phyloP scores from a whole-genome alignment of 2,329 filamentous ascomycete genomes.

The Cadophora malorum region DNA sequence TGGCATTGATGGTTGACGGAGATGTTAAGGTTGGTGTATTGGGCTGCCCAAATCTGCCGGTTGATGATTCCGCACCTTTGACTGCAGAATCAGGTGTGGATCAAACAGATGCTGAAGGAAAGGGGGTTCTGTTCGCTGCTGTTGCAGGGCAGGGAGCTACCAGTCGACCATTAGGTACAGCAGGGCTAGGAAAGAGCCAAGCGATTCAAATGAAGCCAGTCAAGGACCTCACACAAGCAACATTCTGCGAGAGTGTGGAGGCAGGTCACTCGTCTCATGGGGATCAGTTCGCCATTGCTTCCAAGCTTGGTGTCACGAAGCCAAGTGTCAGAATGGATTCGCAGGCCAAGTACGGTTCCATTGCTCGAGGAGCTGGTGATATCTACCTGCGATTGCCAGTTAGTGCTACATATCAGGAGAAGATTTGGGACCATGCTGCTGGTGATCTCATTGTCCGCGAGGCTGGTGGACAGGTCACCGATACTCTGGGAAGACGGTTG shows the following conservation, averaged over 20 bases:
- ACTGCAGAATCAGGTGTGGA: conserved; percentile 76
- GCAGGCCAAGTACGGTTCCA: conserved; percentile 96
- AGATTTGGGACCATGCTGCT: conserved; percentile 99
- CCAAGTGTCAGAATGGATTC: conserved; percentile 96
- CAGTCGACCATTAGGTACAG: conserved; percentile 73
- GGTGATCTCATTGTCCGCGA: conserved; percentile 94
- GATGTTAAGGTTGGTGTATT: conserved; percentile 94
- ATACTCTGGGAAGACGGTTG: conserved; percentile 82
- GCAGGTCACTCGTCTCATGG: conserved; percentile 88
- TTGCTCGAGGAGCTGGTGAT: conserved; percentile 91
- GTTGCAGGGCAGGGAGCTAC: conserved; percentile 79
- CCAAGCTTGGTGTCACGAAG: conserved; percentile 83
- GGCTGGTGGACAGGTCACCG: conserved; percentile 90
- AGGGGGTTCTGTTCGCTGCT: conserved; percentile 88
- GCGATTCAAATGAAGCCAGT: conserved; percentile 82
- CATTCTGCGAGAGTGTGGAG: conserved; percentile 97
- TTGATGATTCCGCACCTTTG: conserved; percentile 78
- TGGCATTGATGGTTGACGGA: conserved; percentile 90
- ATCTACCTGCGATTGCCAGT: conserved; percentile 91
- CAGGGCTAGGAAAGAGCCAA: conserved; percentile 60
- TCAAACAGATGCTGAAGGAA: conserved; percentile 74
- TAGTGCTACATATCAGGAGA: conserved; percentile 89
- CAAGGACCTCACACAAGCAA: conserved; percentile 76
- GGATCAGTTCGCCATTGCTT: conserved; percentile 84
- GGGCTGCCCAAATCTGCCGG: conserved; percentile 92